phyloP scores from a whole-genome alignment of 2,329 filamentous ascomycete species.

The Stemphylium beticola region DNA sequence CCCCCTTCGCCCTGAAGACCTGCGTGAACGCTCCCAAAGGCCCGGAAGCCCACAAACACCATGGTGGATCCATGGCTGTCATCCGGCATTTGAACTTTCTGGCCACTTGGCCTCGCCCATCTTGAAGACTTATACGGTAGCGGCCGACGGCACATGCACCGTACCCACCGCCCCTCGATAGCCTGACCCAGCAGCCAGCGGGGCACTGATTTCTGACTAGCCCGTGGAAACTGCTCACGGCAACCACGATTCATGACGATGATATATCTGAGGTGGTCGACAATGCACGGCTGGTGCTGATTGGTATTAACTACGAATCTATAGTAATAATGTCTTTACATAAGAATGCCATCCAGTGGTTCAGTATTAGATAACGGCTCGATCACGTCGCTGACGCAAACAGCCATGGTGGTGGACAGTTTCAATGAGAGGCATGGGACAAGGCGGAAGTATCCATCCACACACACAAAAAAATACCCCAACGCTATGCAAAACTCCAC shows the following conservation, averaged over 20 bases:
- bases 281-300: not conserved
- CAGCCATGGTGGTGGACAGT: not conserved
- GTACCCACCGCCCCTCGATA: not conserved
- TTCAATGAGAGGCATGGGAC: not conserved
- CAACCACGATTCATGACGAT: not conserved
- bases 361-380: slow-evolving; percentile 5
- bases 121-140: not conserved
- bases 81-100: not conserved
- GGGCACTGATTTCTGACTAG: not conserved
- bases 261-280: not conserved
- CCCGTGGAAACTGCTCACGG: not conserved
- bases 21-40: not conserved
- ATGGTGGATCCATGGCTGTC: not conserved
- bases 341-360: slow-evolving; percentile 8
- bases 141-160: not conserved
- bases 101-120: not conserved
- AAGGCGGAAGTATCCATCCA: slow-evolving; percentile 5
- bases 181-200: not conserved
- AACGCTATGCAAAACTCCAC: slow-evolving; percentile 30
- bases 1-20: not conserved
- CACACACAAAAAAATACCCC: slow-evolving; percentile 10
- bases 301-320: slow-evolving; percentile 5
- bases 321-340: slow-evolving; percentile 1
- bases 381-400: slow-evolving; percentile 11
- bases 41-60: not conserved